phyloP scores from a whole-genome alignment of 805 yeast species.

The Kodamaea fukazawae region DNA sequence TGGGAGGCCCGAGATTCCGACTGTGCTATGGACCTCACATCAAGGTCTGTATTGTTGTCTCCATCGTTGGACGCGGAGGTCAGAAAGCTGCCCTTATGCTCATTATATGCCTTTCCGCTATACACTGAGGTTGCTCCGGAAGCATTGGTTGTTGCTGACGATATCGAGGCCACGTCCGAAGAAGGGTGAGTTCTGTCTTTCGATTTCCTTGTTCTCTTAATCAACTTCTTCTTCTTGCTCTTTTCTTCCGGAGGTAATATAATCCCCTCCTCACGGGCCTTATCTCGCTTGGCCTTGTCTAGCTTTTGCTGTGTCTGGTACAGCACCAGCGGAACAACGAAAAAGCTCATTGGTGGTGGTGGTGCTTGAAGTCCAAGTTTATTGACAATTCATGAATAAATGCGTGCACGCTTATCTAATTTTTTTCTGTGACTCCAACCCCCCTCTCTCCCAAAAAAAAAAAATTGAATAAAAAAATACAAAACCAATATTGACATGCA shows the following conservation, averaged over 20 bases:
- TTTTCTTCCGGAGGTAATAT: conserved; percentile 11
- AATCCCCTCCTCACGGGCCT: conserved; percentile 12
- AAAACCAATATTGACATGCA: too few relatives aligned
- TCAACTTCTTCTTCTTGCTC: conserved; percentile 12
- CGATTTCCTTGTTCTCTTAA: conserved; percentile 5
- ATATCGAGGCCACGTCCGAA: conserved; percentile 7
- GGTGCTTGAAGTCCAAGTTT: background rate
- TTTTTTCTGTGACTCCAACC: background rate
- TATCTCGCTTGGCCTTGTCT: conserved; percentile 20
- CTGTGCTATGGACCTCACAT: too few relatives aligned
- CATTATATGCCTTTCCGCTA: too few relatives aligned
- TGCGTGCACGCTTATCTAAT: background rate
- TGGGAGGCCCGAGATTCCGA: too few relatives aligned
- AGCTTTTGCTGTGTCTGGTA: conserved; percentile 42
- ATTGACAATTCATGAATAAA: background rate
- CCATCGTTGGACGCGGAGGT: conserved; percentile 1
- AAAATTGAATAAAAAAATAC: background rate
- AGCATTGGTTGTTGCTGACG: conserved; percentile 5
- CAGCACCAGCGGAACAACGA: conserved; percentile 38
- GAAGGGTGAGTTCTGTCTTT: background rate
- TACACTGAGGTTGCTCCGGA: background rate
- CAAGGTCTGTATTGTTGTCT: background rate
- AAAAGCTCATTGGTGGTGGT: conserved; percentile 31
- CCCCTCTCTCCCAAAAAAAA: background rate
- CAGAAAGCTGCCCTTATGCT: background rate